Base-by-base conservation (phyloP, 2,329 filamentous ascomycete species). In the Botrytis porri region DNA sequence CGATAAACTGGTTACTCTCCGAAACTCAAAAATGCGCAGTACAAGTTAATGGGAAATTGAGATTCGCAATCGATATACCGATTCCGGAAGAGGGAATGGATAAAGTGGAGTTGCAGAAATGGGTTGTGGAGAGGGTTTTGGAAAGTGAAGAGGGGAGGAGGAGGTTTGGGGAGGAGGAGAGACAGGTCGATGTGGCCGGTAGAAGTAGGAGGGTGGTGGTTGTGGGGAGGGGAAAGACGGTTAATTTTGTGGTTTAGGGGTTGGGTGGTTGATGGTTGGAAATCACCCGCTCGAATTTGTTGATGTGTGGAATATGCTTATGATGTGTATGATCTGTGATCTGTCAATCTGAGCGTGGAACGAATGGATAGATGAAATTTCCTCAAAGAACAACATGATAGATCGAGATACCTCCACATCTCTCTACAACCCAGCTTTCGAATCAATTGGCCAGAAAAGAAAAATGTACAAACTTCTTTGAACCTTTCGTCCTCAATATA, bases 31-130 rank as follows among this genome's bases (percentile, higher is more conserved):
- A 81, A 5, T 92, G 89, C 76, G 91, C 91, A 0, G 89, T 97
- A 25, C 92, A 94, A 79, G 83, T 97, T 75, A 94, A 97, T 79
- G 93, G 94, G n/a, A 94, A 92, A 81, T 82, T 93, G 75, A 89
- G 89, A 54, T 91, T 91, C 75, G 88, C 88, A 0, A 86, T 91
- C n/a, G 84, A 90, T 2, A 88, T 96, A 37, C 85, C 88, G 0
- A 85, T 85, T 41, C 83, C 86, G 61, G 81, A 86, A 5, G 78
- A 79, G 0, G 81, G 81, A 1, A 78, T 88, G 39, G 77, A 80
- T 39, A 83, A 81, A 18, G 82, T 85, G 4, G 83, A 66, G 69
- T 82, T 92, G 74, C 83, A 86, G 73, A 83, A 85, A 20, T 94
- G 89, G 87, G 84, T 95, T 63, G 83, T 91, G 3, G 82, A 83